phyloP scores from a whole-genome alignment of 768 basidiomycete species.

The Cubamyces sp. region DNA sequence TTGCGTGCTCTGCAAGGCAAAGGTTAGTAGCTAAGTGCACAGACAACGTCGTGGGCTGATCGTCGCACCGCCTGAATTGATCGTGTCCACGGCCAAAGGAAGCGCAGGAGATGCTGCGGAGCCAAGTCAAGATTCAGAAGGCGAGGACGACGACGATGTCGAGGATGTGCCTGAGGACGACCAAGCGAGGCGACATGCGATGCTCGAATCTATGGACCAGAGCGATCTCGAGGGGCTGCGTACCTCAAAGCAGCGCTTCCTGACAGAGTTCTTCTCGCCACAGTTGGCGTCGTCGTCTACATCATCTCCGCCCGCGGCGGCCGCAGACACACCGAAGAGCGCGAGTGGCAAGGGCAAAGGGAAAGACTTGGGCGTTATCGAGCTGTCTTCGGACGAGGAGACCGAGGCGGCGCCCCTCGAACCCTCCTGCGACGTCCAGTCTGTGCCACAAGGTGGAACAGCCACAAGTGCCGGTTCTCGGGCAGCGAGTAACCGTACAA shows the following conservation, averaged over 20 bases:
- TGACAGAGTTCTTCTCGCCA: slow-evolving; percentile 55
- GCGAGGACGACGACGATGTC: slow-evolving; percentile 21
- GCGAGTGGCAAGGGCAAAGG: background rate
- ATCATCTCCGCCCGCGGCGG: background rate
- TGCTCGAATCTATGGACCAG: slow-evolving; percentile 52
- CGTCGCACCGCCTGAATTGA: background rate
- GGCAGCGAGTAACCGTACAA: too few species aligned
- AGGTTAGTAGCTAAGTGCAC: slow-evolving; percentile 36
- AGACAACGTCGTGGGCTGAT: too few species aligned
- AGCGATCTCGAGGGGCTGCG: slow-evolving; percentile 49
- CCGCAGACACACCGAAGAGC: background rate
- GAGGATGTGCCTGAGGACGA: slow-evolving; percentile 43
- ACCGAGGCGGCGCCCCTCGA: background rate
- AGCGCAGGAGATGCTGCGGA: background rate
- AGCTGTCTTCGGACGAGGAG: slow-evolving; percentile 14
- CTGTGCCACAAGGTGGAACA: slow-evolving; percentile 9
- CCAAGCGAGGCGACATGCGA: slow-evolving; percentile 43
- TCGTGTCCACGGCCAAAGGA: slow-evolving; percentile 6
- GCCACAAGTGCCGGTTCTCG: slow-evolving; percentile 1
- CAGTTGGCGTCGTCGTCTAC: background rate
- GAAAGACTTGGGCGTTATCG: background rate
- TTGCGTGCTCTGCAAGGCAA: slow-evolving; percentile 48
- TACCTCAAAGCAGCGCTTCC: slow-evolving; percentile 48
- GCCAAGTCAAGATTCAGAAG: slow-evolving; percentile 8
- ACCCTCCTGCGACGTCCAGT: slow-evolving; percentile 17